A percentile compares a stretch with the other conserved stretches of the same genome.
phyloP scores from a whole-genome alignment of 805 yeast species.

The Vanderwaltozyma verrucispora region DNA sequence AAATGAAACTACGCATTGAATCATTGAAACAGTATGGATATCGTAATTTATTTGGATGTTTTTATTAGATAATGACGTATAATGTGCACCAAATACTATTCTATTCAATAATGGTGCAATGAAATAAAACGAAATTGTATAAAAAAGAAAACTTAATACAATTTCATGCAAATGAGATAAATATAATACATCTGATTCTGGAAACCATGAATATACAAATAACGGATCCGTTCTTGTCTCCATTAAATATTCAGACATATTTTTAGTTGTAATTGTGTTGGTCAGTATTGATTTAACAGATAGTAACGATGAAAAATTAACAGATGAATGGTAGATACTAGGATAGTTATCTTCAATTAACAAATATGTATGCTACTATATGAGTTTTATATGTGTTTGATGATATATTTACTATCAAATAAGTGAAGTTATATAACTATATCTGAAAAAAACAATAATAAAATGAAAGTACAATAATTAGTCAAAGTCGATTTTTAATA shows the following conservation, averaged over 20 bases:
- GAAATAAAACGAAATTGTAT: slow-evolving; percentile 39
- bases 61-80: slow-evolving; percentile 34
- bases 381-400: too few relatives aligned
- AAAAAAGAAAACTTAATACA: slow-evolving; percentile 46
- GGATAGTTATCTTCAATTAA: too few relatives aligned
- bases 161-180: slow-evolving; percentile 66
- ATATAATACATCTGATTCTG: slow-evolving; percentile 32
- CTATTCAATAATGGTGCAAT: slow-evolving; percentile 44
- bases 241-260: neutral
- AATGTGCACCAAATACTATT: slow-evolving; percentile 40
- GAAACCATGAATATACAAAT: slow-evolving; percentile 7
- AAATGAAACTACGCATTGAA: slow-evolving; percentile 64
- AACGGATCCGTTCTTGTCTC: slow-evolving; percentile 3
- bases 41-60: slow-evolving; percentile 63
- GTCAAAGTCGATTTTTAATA: too few relatives aligned
- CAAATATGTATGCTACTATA: too few relatives aligned
- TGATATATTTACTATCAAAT: too few relatives aligned
- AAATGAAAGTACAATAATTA: too few relatives aligned
- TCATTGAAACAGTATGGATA: slow-evolving; percentile 78
- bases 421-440: too few relatives aligned
- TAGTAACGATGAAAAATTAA: too few relatives aligned
- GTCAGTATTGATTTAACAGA: neutral
- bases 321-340: too few relatives aligned
- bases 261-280: neutral
- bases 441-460: too few relatives aligned